These are phyloP conservation scores for Penicillium ochrochloron DNA, from an alignment of 495 filamentous ascomycete species.

Conservation along the genomic window DNA sequence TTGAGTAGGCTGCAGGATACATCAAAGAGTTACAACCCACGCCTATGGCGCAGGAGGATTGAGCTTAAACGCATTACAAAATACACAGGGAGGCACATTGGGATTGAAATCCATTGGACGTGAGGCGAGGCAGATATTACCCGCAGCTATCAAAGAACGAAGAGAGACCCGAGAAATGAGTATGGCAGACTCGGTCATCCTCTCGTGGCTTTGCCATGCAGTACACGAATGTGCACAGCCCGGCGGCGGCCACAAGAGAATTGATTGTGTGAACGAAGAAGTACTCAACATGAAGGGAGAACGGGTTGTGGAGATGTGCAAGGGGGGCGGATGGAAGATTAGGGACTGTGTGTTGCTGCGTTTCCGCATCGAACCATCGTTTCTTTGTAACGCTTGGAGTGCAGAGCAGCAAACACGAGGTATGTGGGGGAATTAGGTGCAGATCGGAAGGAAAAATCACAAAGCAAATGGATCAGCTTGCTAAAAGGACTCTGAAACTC, in stretches of 20 bases:
- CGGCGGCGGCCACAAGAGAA: background rate
- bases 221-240: constrained; percentile 7
- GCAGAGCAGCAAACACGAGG: background rate
- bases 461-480: background rate
- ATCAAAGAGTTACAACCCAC: constrained; percentile 8
- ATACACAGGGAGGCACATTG: constrained; percentile 6
- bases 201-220: constrained; percentile 1
- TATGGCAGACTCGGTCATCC: constrained; percentile 6
- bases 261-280: constrained; percentile 11
- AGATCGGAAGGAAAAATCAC: background rate
- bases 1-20: constrained; percentile 20
- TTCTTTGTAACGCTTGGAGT: background rate
- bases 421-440: background rate
- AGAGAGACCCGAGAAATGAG: constrained; percentile 3
- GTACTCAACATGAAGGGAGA: constrained; percentile 28
- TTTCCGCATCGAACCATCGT: background rate
- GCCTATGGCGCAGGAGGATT: background rate
- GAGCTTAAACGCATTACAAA: background rate
- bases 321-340: constrained; percentile 13
- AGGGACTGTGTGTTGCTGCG: background rate
- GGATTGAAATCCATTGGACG: constrained; percentile 10
- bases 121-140: constrained; percentile 7
- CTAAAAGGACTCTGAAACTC: background rate
- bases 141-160: constrained; percentile 1
- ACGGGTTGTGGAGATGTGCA: constrained; percentile 13